A percentile compares a stretch with the other conserved stretches of the same genome.
Evolutionary conservation across 139 green algal species (phyloP).

Genomic region (Ulvella scutata): DNA sequence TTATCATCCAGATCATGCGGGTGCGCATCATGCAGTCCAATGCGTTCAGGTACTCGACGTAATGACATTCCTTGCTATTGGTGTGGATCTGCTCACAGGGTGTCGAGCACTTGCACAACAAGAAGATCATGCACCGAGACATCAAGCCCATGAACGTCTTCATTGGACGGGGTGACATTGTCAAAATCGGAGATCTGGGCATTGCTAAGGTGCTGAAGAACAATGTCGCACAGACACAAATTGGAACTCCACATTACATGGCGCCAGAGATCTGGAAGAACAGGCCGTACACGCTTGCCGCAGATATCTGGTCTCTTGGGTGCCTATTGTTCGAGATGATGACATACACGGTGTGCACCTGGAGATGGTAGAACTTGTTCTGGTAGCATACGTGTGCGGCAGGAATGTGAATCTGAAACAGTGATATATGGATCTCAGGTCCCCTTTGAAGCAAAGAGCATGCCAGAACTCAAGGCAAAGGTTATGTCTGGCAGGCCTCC

Average conservation of each 20-base stretch:
- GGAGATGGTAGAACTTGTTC: background rate
- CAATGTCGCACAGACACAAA: slow-evolving; percentile 49
- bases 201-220: slow-evolving; percentile 60
- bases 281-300: slow-evolving; percentile 60
- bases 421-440: slow-evolving; percentile 18
- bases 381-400: background rate
- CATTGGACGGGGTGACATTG: slow-evolving; percentile 35
- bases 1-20: slow-evolving; percentile 48
- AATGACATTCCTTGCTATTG: too few relatives aligned
- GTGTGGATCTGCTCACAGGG: too few relatives aligned
- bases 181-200: slow-evolving; percentile 75
- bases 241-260: slow-evolving; percentile 75
- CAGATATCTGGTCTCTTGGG: slow-evolving; percentile 68
- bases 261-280: slow-evolving; percentile 64
- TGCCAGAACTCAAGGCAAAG: slow-evolving; percentile 44
- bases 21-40: slow-evolving; percentile 1
- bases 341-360: slow-evolving; percentile 23
- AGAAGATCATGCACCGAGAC: slow-evolving; percentile 56
- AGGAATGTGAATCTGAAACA: background rate
- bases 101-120: slow-evolving; percentile 46
- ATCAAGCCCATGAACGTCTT: slow-evolving; percentile 70
- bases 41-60: background rate
- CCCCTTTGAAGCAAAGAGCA: slow-evolving; percentile 46
- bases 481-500: slow-evolving; percentile 19
- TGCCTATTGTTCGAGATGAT: slow-evolving; percentile 77